phyloP scores from a whole-genome alignment of 371 early-diverging fungal genomes.

The Apophysomyces trapeziformis region DNA sequence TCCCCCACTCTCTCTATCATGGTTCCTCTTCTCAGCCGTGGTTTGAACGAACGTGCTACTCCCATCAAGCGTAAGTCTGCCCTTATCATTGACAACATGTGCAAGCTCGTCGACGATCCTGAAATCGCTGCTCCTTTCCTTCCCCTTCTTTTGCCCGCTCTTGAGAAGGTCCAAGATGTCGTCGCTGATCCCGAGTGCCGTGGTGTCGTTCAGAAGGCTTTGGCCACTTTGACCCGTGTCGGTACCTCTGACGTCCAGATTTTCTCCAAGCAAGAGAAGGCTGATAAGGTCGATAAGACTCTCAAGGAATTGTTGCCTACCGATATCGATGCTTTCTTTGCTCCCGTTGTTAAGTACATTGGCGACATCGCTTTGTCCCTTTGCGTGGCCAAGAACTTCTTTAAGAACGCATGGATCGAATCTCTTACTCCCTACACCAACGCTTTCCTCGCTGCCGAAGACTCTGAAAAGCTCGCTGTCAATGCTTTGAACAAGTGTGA shows the following conservation, averaged over 20 bases:
- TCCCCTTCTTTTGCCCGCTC: conserved; percentile 78
- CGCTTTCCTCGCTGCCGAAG: conserved; percentile 56
- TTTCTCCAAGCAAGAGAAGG: conserved; percentile 49
- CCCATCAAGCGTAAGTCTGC: conserved; percentile 80
- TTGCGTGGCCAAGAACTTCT: conserved; percentile 47
- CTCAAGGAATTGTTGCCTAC: conserved; percentile 46
- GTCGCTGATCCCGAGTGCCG: conserved; percentile 84
- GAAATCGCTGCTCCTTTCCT: conserved; percentile 82
- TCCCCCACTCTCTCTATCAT: conserved; percentile 83
- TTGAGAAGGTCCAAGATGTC: conserved; percentile 77
- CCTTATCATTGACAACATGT: conserved; percentile 86
- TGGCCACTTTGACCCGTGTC: conserved; percentile 48
- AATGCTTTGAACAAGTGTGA: conserved; percentile 46
- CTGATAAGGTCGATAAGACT: conserved; percentile 44
- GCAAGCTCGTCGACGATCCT: conserved; percentile 82
- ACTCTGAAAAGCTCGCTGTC: conserved; percentile 34
- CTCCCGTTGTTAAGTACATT: conserved; percentile 44
- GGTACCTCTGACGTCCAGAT: conserved; percentile 36
- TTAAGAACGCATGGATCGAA: conserved; percentile 38
- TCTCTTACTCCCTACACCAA: conserved; percentile 61
- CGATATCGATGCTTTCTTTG: conserved; percentile 31
- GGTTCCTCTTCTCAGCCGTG: conserved; percentile 80
- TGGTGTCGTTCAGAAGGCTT: conserved; percentile 61
- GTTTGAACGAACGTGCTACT: conserved; percentile 68
- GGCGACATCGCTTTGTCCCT: conserved; percentile 49